These are phyloP conservation scores for Microascus cirrosus DNA, from an alignment of 2,329 filamentous ascomycete species.

Conservation along the genomic window DNA sequence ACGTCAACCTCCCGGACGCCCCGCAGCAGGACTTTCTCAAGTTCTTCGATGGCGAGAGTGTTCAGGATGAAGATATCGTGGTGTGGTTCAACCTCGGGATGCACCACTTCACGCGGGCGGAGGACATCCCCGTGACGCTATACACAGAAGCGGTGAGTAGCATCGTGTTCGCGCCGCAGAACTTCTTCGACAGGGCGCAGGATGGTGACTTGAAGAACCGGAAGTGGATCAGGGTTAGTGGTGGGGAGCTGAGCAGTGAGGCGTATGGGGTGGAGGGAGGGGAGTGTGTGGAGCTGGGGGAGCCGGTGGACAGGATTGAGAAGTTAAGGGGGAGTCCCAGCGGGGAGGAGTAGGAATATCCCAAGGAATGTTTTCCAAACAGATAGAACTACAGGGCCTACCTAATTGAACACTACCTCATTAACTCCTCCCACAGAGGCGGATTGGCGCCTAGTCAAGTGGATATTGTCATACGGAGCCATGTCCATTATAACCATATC, in stretches of 20 bases:
- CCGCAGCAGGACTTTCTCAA: constrained; percentile 33
- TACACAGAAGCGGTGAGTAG: constrained; percentile 19
- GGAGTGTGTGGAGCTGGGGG: not conserved
- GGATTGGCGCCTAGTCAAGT: too few relatives aligned
- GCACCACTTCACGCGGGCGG: constrained; percentile 44
- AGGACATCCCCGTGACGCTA: constrained; percentile 18
- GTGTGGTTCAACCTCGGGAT: constrained; percentile 43
- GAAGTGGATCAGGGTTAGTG: not conserved
- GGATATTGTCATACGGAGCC: too few relatives aligned
- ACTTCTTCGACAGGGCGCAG: constrained; percentile 19
- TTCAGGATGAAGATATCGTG: constrained; percentile 23
- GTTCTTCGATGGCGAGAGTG: constrained; percentile 20
- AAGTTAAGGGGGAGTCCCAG: too few relatives aligned
- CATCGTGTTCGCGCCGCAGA: constrained; percentile 20
- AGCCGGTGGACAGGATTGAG: not conserved
- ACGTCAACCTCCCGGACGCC: constrained; percentile 23
- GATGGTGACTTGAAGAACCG: constrained; percentile 24
- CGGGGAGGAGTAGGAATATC: too few relatives aligned
- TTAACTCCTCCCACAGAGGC: too few relatives aligned
- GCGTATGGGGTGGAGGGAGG: not conserved
- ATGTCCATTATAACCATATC: too few relatives aligned
- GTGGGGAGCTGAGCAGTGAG: not conserved
- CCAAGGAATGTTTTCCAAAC: too few relatives aligned
- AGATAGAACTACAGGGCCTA: too few relatives aligned
- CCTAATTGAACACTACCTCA: too few relatives aligned